Evolutionary conservation across 495 filamentous ascomycete species (phyloP).

Genomic region (Jackrogersella minutella): DNA sequence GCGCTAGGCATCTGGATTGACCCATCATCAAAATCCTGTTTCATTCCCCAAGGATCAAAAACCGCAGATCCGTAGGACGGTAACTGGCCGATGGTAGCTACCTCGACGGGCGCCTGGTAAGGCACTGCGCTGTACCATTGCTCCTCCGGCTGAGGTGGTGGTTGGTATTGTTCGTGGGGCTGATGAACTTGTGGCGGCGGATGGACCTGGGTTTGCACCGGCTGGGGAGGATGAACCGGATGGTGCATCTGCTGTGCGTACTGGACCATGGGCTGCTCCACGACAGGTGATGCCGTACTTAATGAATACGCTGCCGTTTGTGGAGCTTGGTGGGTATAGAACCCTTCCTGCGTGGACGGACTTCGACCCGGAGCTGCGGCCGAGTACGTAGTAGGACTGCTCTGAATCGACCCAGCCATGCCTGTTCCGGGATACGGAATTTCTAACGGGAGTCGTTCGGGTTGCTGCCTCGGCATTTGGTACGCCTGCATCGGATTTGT

Average conservation of each 20-base stretch:
- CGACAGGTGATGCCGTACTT: slow-evolving; percentile 48
- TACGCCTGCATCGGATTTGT: slow-evolving; percentile 54
- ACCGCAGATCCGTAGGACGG: slow-evolving; percentile 46
- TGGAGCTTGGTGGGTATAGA: slow-evolving; percentile 55
- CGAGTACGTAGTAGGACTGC: slow-evolving; percentile 61
- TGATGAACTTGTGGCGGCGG: slow-evolving; percentile 21
- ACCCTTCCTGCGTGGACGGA: slow-evolving; percentile 54
- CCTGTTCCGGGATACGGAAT: slow-evolving; percentile 51
- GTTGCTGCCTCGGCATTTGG: slow-evolving; percentile 54
- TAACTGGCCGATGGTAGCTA: slow-evolving; percentile 50
- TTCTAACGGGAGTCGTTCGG: slow-evolving; percentile 53
- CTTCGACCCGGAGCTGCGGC: slow-evolving; percentile 53
- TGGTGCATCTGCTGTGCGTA: slow-evolving; percentile 43
- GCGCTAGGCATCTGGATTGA: slow-evolving; percentile 57
- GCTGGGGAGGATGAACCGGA: slow-evolving; percentile 32
- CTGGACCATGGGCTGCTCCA: slow-evolving; percentile 46
- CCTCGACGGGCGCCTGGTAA: slow-evolving; percentile 56
- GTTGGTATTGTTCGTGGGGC: slow-evolving; percentile 46
- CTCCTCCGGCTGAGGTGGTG: not conserved
- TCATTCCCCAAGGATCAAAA: slow-evolving; percentile 52
- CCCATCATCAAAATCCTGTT: slow-evolving; percentile 56
- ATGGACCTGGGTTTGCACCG: slow-evolving; percentile 37
- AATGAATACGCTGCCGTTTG: slow-evolving; percentile 53
- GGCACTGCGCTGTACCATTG: slow-evolving; percentile 53
- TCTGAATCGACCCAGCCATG: slow-evolving; percentile 52